Evolutionary conservation across 116 monocot genomes (phyloP), one percentile per base, ranked within the genome.

Genomic region (Posidonia oceanica): DNA sequence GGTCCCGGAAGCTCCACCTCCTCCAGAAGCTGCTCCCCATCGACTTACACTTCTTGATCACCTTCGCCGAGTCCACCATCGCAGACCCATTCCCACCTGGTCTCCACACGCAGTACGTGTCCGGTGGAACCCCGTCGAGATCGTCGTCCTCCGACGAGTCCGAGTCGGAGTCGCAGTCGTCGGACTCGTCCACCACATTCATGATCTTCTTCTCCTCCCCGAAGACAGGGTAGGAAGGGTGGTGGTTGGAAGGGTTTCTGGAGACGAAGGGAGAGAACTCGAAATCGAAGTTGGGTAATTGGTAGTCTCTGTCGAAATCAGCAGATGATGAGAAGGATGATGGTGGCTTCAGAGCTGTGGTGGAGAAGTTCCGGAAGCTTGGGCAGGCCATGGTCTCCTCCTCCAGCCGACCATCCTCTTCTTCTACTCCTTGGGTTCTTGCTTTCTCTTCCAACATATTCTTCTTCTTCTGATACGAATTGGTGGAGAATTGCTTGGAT

Each of bases 41-140:
- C 39, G 91, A 87, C 12, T 67, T 63, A 75, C 83, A 83, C 80
- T 83, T 86, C 74, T 53, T 69, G n/a, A 71, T 51, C 38, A 63
- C n/a, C 8, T 74, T 66, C 23, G 20, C 21, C 29, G 29, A n/a
- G n/a, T n/a, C n/a, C n/a, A n/a, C n/a, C n/a, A n/a, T n/a, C n/a
- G n/a, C n/a, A n/a, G n/a, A 29, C 29, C 29, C 29, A 29, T 29
- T 29, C 29, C 29, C 29, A 22, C 75, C 72, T 15, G 67, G 86
- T 18, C 15, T 68, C 94, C 94, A 95, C 0, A 83, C 37, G 79
- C 86, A 91, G 76, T 88, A 86, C 63, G 69, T 90, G 15, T 71
- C 82, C 62, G 61, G n/a, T 57, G 94, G 78, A 18, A 90, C 20
- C 10, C 82, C 77, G 1, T 84, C 83, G 37, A 86, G 82, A 16